Base-by-base conservation (phyloP, 2,329 filamentous ascomycete genomes). In the Curvularia hawaiiensis region DNA sequence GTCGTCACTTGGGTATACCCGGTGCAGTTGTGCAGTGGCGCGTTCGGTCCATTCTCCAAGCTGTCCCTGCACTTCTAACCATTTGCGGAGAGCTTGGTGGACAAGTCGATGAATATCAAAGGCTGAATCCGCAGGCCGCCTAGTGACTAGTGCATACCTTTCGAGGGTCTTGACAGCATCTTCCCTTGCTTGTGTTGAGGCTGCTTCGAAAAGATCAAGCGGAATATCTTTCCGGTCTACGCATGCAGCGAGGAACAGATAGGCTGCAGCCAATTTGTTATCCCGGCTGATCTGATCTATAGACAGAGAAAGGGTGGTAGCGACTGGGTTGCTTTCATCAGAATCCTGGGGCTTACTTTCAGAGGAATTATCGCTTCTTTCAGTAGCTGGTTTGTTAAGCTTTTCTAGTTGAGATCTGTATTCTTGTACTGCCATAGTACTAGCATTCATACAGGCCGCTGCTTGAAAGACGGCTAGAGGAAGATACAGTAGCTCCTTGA, bases 321-420 rank as follows among this genome's bases (percentile, higher is more conserved):
- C 35, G 35, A 38, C 35, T 10, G 35, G 35, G 35, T 38, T 12
- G 9, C 14, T 18, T 38, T 18, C n/a, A 38, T 9, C 5, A 0
- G 35, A 38, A 38, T 18, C 16, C 8, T n/a, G 35, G 3, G 9
- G 6, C 1, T 67, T 61, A 52, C 77, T 75, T 4, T 61, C 60
- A 28, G 79, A 77, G 59, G 4, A 75, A 59, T 7, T 64, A 55
- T 11, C 77, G 65, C 14, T 77, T 6, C 78, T 66, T 4, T 62
- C 46, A 18, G 28, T 31, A n/a, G 5, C 48, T n/a, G 14, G 0
- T 35, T 16, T 14, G 20, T 40, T 40, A 6, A 20, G 39, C 39
- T 10, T 3, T 5, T 22, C 18, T 33, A 67, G 41, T n/a, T 54
- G 52, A 53, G 43, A 43, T 56, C 16, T 57, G 31, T 68, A 69